These are phyloP conservation scores for Phoma sp. DNA, from an alignment of 2,329 filamentous ascomycete species.

Conservation along the genomic window DNA sequence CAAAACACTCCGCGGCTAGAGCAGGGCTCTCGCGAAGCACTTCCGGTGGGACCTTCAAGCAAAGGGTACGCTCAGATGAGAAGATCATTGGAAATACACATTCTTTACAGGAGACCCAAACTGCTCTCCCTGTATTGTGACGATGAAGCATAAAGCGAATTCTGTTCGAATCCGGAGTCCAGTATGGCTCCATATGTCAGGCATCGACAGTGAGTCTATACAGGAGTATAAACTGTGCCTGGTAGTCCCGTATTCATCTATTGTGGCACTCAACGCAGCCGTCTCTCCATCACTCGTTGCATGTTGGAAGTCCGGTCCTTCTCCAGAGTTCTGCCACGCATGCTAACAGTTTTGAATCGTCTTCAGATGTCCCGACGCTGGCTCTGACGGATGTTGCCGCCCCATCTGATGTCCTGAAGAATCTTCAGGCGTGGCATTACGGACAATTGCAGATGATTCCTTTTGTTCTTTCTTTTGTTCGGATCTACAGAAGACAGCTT, in stretches of 20 bases:
- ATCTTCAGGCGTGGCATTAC: neutral
- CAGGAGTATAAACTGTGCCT: neutral
- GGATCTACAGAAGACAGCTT: slow-evolving; percentile 16
- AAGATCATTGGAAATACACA: no score
- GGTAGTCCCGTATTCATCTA: neutral
- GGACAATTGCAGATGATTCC: neutral
- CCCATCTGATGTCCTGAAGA: neutral
- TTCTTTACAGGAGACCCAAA: no score
- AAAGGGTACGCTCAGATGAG: no score
- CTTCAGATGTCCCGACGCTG: neutral
- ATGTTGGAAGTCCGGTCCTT: neutral
- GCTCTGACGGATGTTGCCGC: neutral
- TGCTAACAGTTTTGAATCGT: no score
- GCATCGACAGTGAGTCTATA: neutral
- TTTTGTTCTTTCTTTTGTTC: neutral
- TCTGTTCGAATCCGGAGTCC: no score
- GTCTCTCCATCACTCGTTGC: neutral
- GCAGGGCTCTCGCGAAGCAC: no score
- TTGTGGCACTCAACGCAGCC: neutral
- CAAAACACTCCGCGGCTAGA: no score
- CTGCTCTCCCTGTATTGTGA: no score
- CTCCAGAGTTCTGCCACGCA: neutral
- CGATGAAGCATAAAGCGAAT: no score
- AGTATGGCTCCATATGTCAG: no score
- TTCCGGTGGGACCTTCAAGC: no score